Base-by-base conservation (phyloP, 805 yeast genomes). In the Scheffersomyces amazonensis region DNA sequence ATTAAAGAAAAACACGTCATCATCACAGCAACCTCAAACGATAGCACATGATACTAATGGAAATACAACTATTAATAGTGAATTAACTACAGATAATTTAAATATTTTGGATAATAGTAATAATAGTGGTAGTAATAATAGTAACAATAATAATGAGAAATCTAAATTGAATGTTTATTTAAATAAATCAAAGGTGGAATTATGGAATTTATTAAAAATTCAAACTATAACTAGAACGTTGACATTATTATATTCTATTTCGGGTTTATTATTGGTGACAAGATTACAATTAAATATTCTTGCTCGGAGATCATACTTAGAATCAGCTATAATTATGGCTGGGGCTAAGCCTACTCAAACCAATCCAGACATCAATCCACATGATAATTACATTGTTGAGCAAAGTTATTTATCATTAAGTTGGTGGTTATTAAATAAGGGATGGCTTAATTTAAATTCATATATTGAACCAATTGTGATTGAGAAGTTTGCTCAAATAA, bases 401-500 rank as follows among this genome's bases (percentile, higher is more conserved):
- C 91, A 93, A 51, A 83, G 88, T 35, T 91, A 85, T 56, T 69
- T 91, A 33, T 83, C 95, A 0, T 75, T 88, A 44, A 83, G 90
- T 43, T 91, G 97, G 96, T 91, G 96, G 96, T 60, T 91, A 32
- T 68, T 91, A 35, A 89, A 91, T 58, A 78, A 81, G 46, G 98
- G 98, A 0, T 88, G 93, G 89, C 50, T 71, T 16, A 64, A 70
- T 23, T 63, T 87, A 24, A 70, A 77, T 16, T 62, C 69, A 20
- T 60, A 71, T 16, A 76, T 87, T 20, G 78, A 79, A 50, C 54
- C 59, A 1, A 64, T 76, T 3, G 90, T 91, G 3, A 69, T 66
- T 21, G 69, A 68, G 22, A 80, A 79, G 17, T 87, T 88, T 56
- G 74, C 67, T 9, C 71, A 69, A 9, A 64, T 86, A 20, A 81